A percentile compares a stretch with the other conserved stretches of the same genome.
Conservation (phyloP, 2,329 filamentous ascomycete genomes). For the Neoarthrinium moseri region DNA sequence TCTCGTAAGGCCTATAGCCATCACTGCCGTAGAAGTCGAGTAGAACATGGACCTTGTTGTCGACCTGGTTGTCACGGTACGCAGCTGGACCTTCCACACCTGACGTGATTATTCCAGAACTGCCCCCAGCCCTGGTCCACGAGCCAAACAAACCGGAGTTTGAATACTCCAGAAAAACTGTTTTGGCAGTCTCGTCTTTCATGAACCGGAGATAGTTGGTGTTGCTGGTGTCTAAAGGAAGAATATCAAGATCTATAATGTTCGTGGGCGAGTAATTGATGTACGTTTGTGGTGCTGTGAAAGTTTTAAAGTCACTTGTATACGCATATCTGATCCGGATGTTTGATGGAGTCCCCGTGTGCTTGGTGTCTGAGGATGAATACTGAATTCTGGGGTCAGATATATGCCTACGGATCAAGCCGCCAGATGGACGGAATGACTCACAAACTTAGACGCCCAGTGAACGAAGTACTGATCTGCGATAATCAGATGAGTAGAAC, state of each 20-base stretch:
- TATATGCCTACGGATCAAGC: neutral
- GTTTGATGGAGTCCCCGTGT: conserved; percentile 44
- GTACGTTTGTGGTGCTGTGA: conserved; percentile 47
- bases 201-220: conserved; percentile 51
- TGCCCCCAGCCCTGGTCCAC: conserved; percentile 48
- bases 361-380: conserved; percentile 40
- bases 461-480: conserved; percentile 42
- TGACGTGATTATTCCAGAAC: conserved; percentile 37
- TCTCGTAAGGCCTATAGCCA: conserved; percentile 51
- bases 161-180: conserved; percentile 49
- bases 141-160: conserved; percentile 48
- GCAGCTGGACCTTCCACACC: conserved; percentile 44
- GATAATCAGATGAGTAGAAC: neutral
- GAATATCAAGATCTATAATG: conserved; percentile 57
- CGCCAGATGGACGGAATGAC: conserved; percentile 10
- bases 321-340: conserved; percentile 53
- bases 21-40: conserved; percentile 47
- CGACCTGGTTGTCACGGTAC: conserved; percentile 39
- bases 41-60: conserved; percentile 42
- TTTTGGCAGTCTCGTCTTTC: conserved; percentile 52
- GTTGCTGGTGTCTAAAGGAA: conserved; percentile 37
- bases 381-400: conserved; percentile 32
- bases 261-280: conserved; percentile 46
- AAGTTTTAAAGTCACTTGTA: conserved; percentile 54
- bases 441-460: conserved; percentile 46